Evolutionary conservation across 176 grass and related monocot species (phyloP).

Genomic region (Ensete ventricosum): DNA sequence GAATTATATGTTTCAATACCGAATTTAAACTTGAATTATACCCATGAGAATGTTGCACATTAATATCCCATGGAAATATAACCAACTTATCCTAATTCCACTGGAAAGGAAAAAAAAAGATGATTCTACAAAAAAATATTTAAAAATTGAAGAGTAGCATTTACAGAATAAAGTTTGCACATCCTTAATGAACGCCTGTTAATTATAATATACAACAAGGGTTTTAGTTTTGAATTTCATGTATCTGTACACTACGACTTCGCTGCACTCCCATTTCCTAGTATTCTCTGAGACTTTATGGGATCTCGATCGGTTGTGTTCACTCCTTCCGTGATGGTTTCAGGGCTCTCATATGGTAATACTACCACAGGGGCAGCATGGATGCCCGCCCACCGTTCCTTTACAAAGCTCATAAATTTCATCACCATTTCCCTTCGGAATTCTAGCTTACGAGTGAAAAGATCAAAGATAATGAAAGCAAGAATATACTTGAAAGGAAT

Average conservation of each 20-base stretch:
- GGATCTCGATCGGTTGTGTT: constrained; percentile 22
- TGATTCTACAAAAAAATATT: no score
- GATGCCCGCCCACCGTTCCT: constrained; percentile 71
- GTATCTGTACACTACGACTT: background rate
- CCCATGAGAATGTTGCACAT: no score
- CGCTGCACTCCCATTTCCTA: constrained; percentile 16
- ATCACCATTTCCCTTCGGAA: constrained; percentile 71
- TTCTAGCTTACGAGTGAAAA: constrained; percentile 68
- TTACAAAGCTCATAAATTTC: constrained; percentile 49
- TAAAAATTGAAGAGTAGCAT: no score
- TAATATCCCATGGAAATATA: no score
- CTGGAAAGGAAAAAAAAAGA: no score
- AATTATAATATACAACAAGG: background rate
- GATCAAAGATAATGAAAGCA: constrained; percentile 44
- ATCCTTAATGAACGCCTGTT: no score
- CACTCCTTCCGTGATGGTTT: constrained; percentile 18
- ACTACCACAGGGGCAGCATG: constrained; percentile 70
- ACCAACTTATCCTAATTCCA: no score
- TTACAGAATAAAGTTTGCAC: no score
- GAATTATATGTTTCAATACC: no score
- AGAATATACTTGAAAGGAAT: constrained; percentile 81
- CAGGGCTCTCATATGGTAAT: constrained; percentile 51
- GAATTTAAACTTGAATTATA: no score
- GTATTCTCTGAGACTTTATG: constrained; percentile 20
- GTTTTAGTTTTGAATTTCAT: background rate